These are phyloP conservation scores for Lonicera japonica DNA, from an alignment of 129 eudicot genomes.

Conservation along the genomic window DNA sequence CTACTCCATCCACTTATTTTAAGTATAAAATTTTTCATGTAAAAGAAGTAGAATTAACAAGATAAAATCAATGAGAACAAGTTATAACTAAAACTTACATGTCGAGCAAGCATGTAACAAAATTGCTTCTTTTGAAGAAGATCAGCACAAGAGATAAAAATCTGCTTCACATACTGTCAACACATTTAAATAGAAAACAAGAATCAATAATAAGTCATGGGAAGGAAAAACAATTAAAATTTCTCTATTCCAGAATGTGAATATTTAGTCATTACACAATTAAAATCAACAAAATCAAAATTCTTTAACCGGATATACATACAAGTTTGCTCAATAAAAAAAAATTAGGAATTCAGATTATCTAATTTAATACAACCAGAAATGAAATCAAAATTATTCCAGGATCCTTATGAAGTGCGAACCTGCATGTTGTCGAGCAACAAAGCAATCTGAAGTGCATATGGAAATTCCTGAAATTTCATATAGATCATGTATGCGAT, in stretches of 20 bases:
- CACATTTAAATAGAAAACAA: neutral
- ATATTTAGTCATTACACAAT: neutral
- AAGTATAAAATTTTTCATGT: neutral
- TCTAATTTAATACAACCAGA: neutral
- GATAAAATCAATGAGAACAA: neutral
- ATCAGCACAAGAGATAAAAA: slow-evolving; percentile 69
- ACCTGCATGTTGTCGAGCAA: slow-evolving; percentile 77
- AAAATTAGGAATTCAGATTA: neutral
- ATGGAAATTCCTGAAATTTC: slow-evolving; percentile 67
- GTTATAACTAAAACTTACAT: slow-evolving; percentile 45
- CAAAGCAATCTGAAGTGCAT: slow-evolving; percentile 89
- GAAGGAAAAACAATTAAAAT: neutral
- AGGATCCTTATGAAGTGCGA: slow-evolving; percentile 5
- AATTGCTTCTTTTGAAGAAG: slow-evolving; percentile 71
- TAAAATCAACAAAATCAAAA: neutral
- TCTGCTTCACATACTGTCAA: slow-evolving; percentile 80
- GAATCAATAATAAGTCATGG: neutral
- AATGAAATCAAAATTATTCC: neutral
- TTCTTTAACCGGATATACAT: neutral
- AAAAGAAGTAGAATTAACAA: neutral
- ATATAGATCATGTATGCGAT: slow-evolving; percentile 66
- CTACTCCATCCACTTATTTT: neutral
- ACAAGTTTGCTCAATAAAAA: neutral
- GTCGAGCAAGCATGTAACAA: slow-evolving; percentile 90
- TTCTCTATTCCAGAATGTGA: neutral